Conservation (phyloP, 1,284 basidiomycete species). For the Naganishia liquefaciens region DNA sequence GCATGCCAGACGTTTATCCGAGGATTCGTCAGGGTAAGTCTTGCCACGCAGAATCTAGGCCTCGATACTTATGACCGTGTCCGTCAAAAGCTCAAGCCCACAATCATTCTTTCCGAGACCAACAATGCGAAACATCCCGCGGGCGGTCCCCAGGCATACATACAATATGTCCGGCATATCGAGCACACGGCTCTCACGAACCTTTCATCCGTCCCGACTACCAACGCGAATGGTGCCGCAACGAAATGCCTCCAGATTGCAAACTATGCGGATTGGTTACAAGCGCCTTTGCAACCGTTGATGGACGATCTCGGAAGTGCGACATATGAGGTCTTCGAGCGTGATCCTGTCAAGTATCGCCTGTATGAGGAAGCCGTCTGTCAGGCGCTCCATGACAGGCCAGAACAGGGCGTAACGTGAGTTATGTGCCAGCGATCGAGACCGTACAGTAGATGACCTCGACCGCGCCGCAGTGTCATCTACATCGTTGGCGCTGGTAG, state of each 20-base stretch:
- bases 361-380: constrained; percentile 95
- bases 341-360: constrained; percentile 93
- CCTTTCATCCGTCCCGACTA: constrained; percentile 31
- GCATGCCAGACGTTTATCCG: constrained; percentile 83
- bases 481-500: constrained; percentile 94
- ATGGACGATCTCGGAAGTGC: constrained; percentile 95
- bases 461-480: constrained; percentile 62
- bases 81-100: constrained; percentile 68
- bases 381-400: constrained; percentile 73
- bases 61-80: background rate
- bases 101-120: constrained; percentile 74
- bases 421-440: constrained; percentile 15
- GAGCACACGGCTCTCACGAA: constrained; percentile 58
- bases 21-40: constrained; percentile 76
- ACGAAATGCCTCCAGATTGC: constrained; percentile 24
- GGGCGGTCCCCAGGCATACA: constrained; percentile 84
- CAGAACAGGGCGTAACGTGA: constrained; percentile 63
- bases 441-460: background rate
- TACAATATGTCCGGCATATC: constrained; percentile 82
- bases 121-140: constrained; percentile 65
- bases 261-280: constrained; percentile 89
- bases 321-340: constrained; percentile 97
- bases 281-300: constrained; percentile 93
- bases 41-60: too few species aligned
- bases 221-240: constrained; percentile 23